Evolutionary conservation across 768 basidiomycete genomes (phyloP), one percentile per base, ranked within the genome.

Genomic region (Hortiboletus flavorubellus): DNA sequence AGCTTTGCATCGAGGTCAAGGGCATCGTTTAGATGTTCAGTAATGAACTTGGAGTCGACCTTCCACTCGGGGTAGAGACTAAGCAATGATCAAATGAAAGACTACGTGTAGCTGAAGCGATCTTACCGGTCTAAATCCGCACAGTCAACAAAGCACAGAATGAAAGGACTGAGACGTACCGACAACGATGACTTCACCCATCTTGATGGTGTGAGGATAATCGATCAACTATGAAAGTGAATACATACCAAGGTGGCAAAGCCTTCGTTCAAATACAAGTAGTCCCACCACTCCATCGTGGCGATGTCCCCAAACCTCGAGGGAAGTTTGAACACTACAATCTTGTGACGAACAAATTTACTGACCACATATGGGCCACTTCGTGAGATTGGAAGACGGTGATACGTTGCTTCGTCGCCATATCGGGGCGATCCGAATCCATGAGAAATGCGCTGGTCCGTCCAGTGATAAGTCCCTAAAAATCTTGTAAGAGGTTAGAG

Each of bases 281-380:
- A 86, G 58, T 89, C 84, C 90, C 91, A 93, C 91, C 91, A 93
- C 64, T 83, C 83, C 93, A 95, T 94, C 0, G 93, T 96, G 7
- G 91, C 88, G 63, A 97, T 89, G 67, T 96, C 87, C 26, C 93
- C 94, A 62, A 95, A 96, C 91, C 91, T 62, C 14, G 40, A 60
- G 18, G 23, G 31, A 21, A 18, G 44, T 21, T 77, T 59, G 30
- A 51, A 16, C n/a, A 43, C 30, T 35, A 7, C 34, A 37, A 37
- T 18, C 18, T 11, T 3, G 46, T 8, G 11, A 12, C 23, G 7
- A 47, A 54, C 1, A 35, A 42, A 47, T 35, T 44, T 34, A 71
- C 75, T 59, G 59, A 85, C 85, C 88, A 87, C 85, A 90, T 87
- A 65, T 89, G 88, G 9, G 87, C 87, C 44, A 92, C 84, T 73